phyloP scores from a whole-genome alignment of 306 rosid species.

The Ormosia semicastrata region DNA sequence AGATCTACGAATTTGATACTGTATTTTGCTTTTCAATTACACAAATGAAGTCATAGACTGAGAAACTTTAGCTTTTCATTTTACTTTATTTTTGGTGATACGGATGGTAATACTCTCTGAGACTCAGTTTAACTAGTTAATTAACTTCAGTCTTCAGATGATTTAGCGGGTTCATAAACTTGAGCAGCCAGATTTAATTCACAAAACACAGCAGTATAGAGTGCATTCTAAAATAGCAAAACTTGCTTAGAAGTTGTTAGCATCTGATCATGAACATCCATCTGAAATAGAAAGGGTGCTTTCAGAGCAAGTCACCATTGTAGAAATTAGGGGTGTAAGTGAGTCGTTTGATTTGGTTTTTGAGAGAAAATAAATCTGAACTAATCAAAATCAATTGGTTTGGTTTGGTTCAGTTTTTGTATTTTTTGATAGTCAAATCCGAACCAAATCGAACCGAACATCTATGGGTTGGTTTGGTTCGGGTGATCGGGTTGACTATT shows the following conservation, averaged over 20 bases:
- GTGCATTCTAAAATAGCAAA: not conserved
- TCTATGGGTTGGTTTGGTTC: no score
- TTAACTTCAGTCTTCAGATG: not conserved
- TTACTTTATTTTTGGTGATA: not conserved
- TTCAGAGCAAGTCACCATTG: constrained; percentile 92
- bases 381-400: no score
- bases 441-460: no score
- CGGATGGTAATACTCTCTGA: not conserved
- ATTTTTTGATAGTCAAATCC: no score
- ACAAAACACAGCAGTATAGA: not conserved
- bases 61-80: not conserved
- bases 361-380: no score
- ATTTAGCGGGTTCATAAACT: not conserved
- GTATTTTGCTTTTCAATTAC: not conserved
- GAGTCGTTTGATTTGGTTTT: no score
- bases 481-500: no score
- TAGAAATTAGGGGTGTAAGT: no score
- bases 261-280: no score
- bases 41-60: not conserved
- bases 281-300: constrained; percentile 16
- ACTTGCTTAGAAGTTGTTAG: not conserved
- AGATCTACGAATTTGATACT: not conserved
- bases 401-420: no score
- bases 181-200: not conserved
- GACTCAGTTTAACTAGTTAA: not conserved